phyloP scores from a whole-genome alignment of 2,329 filamentous ascomycete species.

The Hirsutella minnesotensis region DNA sequence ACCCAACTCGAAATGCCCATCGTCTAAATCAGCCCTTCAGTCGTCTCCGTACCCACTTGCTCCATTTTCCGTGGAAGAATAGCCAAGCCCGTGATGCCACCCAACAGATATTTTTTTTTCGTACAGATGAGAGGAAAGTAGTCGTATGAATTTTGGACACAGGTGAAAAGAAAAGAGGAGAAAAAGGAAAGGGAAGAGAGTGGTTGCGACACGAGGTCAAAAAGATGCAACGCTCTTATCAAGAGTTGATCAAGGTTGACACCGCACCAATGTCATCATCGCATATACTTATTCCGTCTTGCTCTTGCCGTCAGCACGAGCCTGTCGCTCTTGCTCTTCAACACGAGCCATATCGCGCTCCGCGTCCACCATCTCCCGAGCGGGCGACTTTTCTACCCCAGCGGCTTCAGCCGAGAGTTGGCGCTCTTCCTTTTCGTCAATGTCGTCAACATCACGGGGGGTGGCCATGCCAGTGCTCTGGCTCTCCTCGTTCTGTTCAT shows the following conservation, averaged over 20 bases:
- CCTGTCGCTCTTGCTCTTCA: conserved; percentile 15
- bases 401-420: conserved; percentile 37
- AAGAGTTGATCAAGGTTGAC: background rate
- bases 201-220: background rate
- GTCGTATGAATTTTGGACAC: background rate
- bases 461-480: conserved; percentile 62
- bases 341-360: conserved; percentile 33
- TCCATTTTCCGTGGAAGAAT: background rate
- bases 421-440: conserved; percentile 85
- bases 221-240: background rate
- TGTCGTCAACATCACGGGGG: conserved; percentile 79
- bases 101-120: background rate
- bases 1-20: no score
- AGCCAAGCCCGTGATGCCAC: background rate
- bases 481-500: conserved; percentile 76
- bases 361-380: conserved; percentile 41
- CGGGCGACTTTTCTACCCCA: conserved; percentile 34
- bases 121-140: background rate
- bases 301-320: background rate
- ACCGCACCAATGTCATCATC: background rate
- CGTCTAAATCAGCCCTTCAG: no score
- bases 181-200: background rate
- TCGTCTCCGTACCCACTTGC: background rate
- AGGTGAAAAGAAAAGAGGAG: background rate
- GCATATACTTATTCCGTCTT: background rate